Percentiles rank a stretch among this genome's conserved stretches.
These are phyloP conservation scores for Dendrobium catenatum DNA, from an alignment of 106 monocot genomes.

Conservation along the genomic window DNA sequence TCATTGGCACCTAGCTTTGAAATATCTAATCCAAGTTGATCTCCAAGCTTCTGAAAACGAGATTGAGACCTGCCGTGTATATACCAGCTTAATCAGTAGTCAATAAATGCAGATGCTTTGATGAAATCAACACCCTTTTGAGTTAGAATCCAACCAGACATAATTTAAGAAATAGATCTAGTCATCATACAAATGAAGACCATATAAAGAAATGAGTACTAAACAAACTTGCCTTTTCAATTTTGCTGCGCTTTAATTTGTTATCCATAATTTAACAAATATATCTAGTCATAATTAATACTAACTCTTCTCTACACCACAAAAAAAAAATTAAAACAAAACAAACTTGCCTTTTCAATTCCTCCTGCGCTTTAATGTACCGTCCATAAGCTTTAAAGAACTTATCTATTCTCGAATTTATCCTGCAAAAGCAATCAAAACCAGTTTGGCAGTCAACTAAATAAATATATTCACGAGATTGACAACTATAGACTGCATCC, in stretches of 20 bases:
- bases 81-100: neutral
- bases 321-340: slow-evolving; percentile 2
- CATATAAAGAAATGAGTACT: neutral
- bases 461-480: neutral
- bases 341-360: slow-evolving; percentile 38
- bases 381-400: slow-evolving; percentile 49
- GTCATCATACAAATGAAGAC: neutral
- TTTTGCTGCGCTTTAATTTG: slow-evolving; percentile 47
- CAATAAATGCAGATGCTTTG: neutral
- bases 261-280: slow-evolving; percentile 17
- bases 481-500: neutral
- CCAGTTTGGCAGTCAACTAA: neutral
- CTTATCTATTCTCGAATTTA: slow-evolving; percentile 44
- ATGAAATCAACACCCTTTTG: neutral
- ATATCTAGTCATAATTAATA: neutral
- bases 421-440: slow-evolving; percentile 24
- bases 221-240: neutral
- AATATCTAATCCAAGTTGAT: slow-evolving; percentile 38
- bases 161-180: slow-evolving; percentile 3
- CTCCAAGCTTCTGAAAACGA: slow-evolving; percentile 32
- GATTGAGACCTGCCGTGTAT: slow-evolving; percentile 33
- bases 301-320: neutral
- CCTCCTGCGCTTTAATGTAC: slow-evolving; percentile 53
- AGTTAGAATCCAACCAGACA: neutral
- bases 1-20: slow-evolving; percentile 28